Evolutionary conservation across 345 rosid species (phyloP).

Genomic region (Alliaria petiolata): DNA sequence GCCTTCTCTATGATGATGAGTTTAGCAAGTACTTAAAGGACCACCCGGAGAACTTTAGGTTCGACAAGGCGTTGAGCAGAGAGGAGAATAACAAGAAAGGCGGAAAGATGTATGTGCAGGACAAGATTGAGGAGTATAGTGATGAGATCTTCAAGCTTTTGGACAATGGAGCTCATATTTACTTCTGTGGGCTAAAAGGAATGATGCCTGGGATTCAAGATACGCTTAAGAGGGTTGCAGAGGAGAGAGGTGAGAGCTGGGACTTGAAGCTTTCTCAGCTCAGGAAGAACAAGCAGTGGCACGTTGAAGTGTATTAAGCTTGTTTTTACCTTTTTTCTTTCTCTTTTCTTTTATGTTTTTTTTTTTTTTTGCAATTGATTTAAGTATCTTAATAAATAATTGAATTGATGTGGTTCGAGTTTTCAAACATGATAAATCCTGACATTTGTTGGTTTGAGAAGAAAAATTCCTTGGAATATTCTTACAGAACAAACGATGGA

Average conservation of each 20-base stretch:
- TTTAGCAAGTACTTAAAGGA: constrained; percentile 72
- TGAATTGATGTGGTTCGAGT: too few species aligned
- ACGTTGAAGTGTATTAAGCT: too few species aligned
- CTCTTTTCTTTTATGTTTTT: too few species aligned
- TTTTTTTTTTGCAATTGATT: too few species aligned
- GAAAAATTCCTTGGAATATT: constrained; percentile 5
- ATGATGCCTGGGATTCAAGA: constrained; percentile 99
- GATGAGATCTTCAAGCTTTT: constrained; percentile 88
- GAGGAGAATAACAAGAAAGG: constrained; percentile 90
- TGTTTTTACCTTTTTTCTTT: too few species aligned
- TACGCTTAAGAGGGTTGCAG: constrained; percentile 85
- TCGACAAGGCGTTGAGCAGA: constrained; percentile 85
- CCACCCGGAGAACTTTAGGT: constrained; percentile 77
- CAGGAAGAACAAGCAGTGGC: too few species aligned
- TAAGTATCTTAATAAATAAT: too few species aligned
- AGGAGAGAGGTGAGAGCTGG: constrained; percentile 91
- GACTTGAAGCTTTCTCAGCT: constrained; percentile 89
- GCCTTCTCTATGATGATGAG: constrained; percentile 91
- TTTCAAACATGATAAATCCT: too few species aligned
- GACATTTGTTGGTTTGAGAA: neutral
- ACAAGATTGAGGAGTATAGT: constrained; percentile 94
- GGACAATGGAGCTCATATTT: constrained; percentile 90
- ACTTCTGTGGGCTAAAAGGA: constrained; percentile 96
- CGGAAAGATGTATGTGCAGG: constrained; percentile 99
- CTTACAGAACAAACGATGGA: constrained; percentile 1